phyloP scores from a whole-genome alignment of 192 early-diverging fungal species.

The Umbelopsis isabellina region DNA sequence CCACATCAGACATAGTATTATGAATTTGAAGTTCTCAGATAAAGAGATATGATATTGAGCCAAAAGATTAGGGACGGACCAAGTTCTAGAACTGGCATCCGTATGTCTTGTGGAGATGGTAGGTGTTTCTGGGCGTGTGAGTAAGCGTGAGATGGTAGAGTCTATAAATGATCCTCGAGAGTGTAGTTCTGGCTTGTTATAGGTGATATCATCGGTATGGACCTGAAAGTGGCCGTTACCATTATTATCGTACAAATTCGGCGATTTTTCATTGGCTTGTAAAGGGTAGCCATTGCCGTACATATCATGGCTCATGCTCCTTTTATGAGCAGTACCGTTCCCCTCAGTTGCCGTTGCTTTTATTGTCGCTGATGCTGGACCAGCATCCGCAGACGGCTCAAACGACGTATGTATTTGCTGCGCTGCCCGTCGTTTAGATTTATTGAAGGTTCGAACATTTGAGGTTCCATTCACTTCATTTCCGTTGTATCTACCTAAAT shows the following conservation, averaged over 20 bases:
- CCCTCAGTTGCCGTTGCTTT: conserved; percentile 2
- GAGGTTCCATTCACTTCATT: neutral
- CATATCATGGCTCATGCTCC: conserved; percentile 4
- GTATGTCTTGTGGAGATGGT: conserved; percentile 8
- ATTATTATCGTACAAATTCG: neutral
- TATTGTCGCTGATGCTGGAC: conserved; percentile 3
- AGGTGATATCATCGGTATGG: neutral
- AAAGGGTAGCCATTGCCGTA: neutral
- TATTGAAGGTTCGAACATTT: conserved; percentile 7
- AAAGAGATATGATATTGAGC: conserved; percentile 13
- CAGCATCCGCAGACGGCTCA: neutral
- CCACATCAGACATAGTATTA: conserved; percentile 76
- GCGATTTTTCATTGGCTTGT: conserved; percentile 14
- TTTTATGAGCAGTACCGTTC: conserved; percentile 11
- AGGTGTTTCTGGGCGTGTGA: conserved; percentile 14
- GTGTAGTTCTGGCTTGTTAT: neutral
- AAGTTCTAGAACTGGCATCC: neutral
- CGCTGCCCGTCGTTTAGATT: conserved; percentile 18
- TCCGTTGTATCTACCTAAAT: conserved; percentile 16
- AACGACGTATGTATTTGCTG: conserved; percentile 5
- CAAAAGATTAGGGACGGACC: conserved; percentile 7
- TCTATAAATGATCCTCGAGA: conserved; percentile 7
- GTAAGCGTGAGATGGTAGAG: conserved; percentile 6
- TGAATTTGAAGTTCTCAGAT: conserved; percentile 56
- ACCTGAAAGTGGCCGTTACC: neutral